Base-by-base conservation (phyloP, 345 rosid species). In the Arabis alpina region DNA sequence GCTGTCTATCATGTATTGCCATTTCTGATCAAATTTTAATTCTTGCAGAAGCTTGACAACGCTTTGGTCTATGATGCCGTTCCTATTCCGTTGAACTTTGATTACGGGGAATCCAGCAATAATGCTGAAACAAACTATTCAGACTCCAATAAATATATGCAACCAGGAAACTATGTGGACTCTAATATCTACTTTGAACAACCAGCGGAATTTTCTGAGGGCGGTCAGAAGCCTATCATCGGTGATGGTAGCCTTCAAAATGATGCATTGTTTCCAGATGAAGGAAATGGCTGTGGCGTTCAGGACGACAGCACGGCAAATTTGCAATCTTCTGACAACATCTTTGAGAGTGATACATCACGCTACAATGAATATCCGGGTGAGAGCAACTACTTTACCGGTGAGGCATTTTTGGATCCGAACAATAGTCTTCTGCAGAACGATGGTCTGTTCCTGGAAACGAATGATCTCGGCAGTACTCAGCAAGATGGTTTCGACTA, bases 381-480 rank as follows among this genome's bases (percentile, higher is more conserved):
- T 24, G 81, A 76, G 10, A 72, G 32, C 16, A 67, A 70, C 73
- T 81, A 72, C 55, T 80, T 83, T 40, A 61, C 70, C 41, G 78
- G 75, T 55, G 86, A 79, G 56, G 81, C 84, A 25, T 89, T 75
- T 77, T 12, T 80, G 76, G 89, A 86, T 74, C 85, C 47, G 3
- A 62, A 40, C 53, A 79, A 67, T 56, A 51, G 74, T 76, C 77
- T 69, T 79, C 76, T 74, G 47, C 72, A 63, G 10, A 77, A 58
- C 43, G 90, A 89, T 68, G 90, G 76, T 14, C 57, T 81, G 39
- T 89, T 71, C 81, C 71, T 89, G 34, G 91, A 88, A 68, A 80
- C 92, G 30, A 80, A 84, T 69, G 97, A 94, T 78, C 92, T 91
- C 65, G 77, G 82, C 43, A 78, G 71, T 71, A 60, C 76, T 8